Evolutionary conservation across 2,329 filamentous ascomycete species (phyloP).

Genomic region (Penicillium palitans): DNA sequence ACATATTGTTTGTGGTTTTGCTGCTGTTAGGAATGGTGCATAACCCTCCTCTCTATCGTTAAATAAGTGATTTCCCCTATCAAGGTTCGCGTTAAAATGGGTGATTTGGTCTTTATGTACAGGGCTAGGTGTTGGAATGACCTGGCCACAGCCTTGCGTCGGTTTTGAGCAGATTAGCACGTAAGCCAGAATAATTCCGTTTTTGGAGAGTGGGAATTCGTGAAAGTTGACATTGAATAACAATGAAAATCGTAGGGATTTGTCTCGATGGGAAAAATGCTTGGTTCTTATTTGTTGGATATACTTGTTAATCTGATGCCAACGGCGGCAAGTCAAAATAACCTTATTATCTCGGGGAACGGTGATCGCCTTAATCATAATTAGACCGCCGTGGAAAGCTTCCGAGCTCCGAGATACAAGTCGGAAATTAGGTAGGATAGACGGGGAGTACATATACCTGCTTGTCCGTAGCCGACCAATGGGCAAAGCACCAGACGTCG

Average conservation of each 20-base stretch:
- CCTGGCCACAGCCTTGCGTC: not conserved
- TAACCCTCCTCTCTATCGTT: too few relatives aligned
- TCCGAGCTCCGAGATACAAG: not conserved
- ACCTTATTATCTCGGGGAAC: not conserved
- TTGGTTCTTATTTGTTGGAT: not conserved
- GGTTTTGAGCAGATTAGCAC: slow-evolving; percentile 2
- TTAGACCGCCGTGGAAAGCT: not conserved
- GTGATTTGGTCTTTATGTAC: not conserved
- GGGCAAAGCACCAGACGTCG: not conserved
- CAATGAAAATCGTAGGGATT: not conserved
- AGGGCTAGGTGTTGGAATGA: not conserved
- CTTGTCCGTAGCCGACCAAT: not conserved
- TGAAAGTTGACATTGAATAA: not conserved
- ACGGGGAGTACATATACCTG: not conserved
- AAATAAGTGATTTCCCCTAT: not conserved
- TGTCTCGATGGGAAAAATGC: not conserved
- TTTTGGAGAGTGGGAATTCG: not conserved
- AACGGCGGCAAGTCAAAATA: not conserved
- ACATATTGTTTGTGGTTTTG: not conserved
- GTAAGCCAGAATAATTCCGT: not conserved
- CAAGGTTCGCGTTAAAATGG: too few relatives aligned
- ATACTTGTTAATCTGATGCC: not conserved
- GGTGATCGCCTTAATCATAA: not conserved
- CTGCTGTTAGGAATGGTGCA: too few relatives aligned
- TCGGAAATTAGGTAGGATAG: not conserved